Conservation (phyloP, 164 flowering plant species). For the Kalanchoe fedtschenkoi region DNA sequence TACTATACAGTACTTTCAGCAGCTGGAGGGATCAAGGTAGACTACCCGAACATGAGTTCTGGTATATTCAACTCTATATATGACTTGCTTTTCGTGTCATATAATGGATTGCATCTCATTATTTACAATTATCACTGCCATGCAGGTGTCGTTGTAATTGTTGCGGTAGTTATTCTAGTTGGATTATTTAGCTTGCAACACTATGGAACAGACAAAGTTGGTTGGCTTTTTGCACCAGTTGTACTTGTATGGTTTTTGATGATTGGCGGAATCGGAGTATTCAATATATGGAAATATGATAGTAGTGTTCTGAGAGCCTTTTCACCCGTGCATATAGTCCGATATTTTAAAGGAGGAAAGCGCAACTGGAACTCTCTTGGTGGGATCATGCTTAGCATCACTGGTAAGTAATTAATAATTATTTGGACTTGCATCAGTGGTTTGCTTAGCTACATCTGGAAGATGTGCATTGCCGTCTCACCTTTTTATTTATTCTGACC, state of each 20-base stretch:
- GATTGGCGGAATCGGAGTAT: constrained; percentile 83
- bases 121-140: not conserved
- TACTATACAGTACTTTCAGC: constrained; percentile 84
- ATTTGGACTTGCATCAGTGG: not conserved
- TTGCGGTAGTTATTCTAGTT: constrained; percentile 64
- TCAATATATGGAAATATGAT: constrained; percentile 78
- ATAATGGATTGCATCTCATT: not conserved
- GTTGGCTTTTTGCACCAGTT: constrained; percentile 95
- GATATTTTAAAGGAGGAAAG: constrained; percentile 61
- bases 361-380: constrained; percentile 78
- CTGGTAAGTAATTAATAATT: constrained; percentile 35
- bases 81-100: not conserved
- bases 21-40: constrained; percentile 87
- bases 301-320: constrained; percentile 68
- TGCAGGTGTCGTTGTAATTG: constrained; percentile 79
- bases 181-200: constrained; percentile 96
- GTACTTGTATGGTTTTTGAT: constrained; percentile 89
- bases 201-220: constrained; percentile 87
- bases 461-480: not conserved
- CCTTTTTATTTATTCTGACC: not conserved
- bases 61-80: constrained; percentile 30
- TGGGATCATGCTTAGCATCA: constrained; percentile 90
- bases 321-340: constrained; percentile 71
- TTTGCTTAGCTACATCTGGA: not conserved
- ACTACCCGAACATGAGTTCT: constrained; percentile 59